Conservation (phyloP, 306 rosid genomes). For the Lathyrus aphaca region DNA sequence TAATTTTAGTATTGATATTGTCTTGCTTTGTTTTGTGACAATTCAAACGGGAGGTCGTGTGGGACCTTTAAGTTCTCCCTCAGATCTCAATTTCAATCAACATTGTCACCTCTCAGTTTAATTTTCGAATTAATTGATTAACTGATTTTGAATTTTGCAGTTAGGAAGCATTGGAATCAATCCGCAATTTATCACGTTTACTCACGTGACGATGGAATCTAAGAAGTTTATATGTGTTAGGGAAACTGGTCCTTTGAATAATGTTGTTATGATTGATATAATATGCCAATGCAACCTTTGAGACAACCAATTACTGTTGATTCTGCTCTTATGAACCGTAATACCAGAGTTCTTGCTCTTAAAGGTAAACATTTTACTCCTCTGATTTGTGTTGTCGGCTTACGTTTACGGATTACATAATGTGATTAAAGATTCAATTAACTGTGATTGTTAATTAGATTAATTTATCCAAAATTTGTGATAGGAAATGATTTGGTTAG, state of each 20-base stretch:
- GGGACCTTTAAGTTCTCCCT: too few relatives aligned
- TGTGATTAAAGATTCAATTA: not conserved
- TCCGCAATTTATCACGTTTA: conserved; percentile 73
- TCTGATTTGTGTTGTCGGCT: not conserved
- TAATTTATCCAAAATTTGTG: conserved; percentile 10
- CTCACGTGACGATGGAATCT: conserved; percentile 86
- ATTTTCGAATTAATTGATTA: not conserved
- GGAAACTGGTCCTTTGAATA: conserved; percentile 75
- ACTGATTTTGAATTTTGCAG: conserved; percentile 42
- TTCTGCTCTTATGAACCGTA: too few relatives aligned
- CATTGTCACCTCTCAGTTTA: conserved; percentile 20
- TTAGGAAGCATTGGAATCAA: conserved; percentile 71
- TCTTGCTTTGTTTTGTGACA: too few relatives aligned
- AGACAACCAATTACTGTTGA: conserved; percentile 79
- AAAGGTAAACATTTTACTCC: conserved; percentile 47
- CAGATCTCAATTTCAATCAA: conserved; percentile 32
- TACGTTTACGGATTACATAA: not conserved
- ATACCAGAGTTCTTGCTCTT: conserved; percentile 76
- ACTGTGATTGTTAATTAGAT: not conserved
- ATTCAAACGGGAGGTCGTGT: too few relatives aligned
- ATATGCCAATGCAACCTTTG: conserved; percentile 80
- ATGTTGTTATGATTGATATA: conserved; percentile 73
- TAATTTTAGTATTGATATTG: too few relatives aligned
- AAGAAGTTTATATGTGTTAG: conserved; percentile 80
- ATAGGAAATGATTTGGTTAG: not conserved